Evolutionary conservation across 192 early-diverging fungal species (phyloP), one percentile per base, ranked within the genome.

Genomic region (Lobosporangium transversale): DNA sequence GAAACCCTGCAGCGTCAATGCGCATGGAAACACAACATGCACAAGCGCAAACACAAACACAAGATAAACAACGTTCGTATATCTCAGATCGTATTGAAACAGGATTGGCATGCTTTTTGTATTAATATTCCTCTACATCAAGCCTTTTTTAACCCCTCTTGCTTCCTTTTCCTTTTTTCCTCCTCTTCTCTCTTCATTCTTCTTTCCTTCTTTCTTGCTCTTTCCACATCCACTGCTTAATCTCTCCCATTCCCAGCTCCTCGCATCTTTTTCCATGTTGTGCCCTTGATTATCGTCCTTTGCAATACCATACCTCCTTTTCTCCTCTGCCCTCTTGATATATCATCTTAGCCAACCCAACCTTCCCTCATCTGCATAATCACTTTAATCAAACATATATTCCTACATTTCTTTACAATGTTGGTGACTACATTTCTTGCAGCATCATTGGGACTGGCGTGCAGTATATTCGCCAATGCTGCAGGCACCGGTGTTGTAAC

Each of bases 401-500:
- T 10, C 37, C 7, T 40, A 10, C 37, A 40, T 40, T 14, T 10
- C 8, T 14, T 10, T 40, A 56, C 7, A 20, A 68, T 50, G 53
- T 2, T 56, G 20, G 15, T 49, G 31, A 69, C 31, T 1, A 45
- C 20, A 9, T 32, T 37, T 4, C 27, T 48, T 15, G 11, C 30
- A 3, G 26, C 61, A 47, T 27, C 48, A 0, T 6, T 52, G 21
- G n/a, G 27, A 18, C 36, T 26, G 17, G 67, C 61, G 32, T 56
- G 53, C 32, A 54, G 17, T 15, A 32, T 61, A 17, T 24, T 49
- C 23, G 47, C 40, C 37, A 53, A 10, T 17, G 33, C 59, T 17
- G 51, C 69, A n/a, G n/a, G n/a, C 27, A 40, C 21, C 21, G 58
- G 58, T 2, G 35, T 63, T 3, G 32, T 58, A 31, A 63, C 69